Base-by-base conservation (phyloP, 106 monocot species). In the Dioscorea alata region DNA sequence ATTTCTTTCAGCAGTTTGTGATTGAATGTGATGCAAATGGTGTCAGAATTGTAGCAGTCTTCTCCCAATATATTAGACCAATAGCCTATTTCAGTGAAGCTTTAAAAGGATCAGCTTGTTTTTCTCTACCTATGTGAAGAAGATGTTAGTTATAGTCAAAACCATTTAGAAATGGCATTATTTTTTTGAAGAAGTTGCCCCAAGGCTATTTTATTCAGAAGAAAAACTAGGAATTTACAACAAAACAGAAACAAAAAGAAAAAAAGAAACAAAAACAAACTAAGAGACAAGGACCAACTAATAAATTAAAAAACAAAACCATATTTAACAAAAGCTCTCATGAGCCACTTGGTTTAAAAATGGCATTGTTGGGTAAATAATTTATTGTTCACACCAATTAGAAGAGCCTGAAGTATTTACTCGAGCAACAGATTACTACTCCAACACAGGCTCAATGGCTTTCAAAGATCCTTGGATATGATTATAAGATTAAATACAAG, bases 11-110 rank as follows among this genome's bases (percentile, higher is more conserved):
- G 51, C 13, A 23, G 1, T 72, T 72, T 52, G 18, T 22, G 24
- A 19, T 72, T 10, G 72, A 72, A 25, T 50, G 23, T 23, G 62
- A 72, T 64, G 72, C 50, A 18, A 31, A 31, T 0, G 62, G 72
- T 1, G 0, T 6, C 49, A 49, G 72, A 25, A 48, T 72, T 2
- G 34, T 61, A 63, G 72, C 48, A 0, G 49, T 72, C 12, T 20
- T 72, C 2, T 18, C 23, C 15, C 72, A 72, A 62, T 15, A 63
- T 2, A 60, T 42, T 17, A 20, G 28, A 24, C 50, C 13, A 28
- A 23, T 72, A 15, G 62, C 72, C 4, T 72, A 35, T 31, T 50
- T 63, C 17, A 72, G 49, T 1, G 23, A 63, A 31, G 23, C 20
- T 17, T 16, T 62, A 24, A 62, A 61, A 1, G 23, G 63, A 34